These are phyloP conservation scores for Phytopythium chamaehyphon DNA, from an alignment of 352 stramenopile genomes.

Conservation along the genomic window DNA sequence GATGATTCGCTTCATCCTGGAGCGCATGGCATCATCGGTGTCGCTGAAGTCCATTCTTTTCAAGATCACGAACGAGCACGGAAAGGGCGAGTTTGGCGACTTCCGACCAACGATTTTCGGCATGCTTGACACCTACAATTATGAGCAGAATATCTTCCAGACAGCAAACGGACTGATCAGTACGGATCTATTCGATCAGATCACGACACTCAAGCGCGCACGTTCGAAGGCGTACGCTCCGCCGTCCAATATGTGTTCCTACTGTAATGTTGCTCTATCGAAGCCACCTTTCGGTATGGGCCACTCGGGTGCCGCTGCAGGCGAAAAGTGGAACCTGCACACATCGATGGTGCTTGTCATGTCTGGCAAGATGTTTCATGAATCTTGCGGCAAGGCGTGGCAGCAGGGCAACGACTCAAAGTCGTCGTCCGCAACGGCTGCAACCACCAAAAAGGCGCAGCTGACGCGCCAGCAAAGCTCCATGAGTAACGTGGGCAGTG, in stretches of 20 bases:
- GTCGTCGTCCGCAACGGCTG: conserved; percentile 22
- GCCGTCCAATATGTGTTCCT: conserved; percentile 69
- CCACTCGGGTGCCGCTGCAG: conserved; percentile 47
- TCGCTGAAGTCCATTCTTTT: conserved; percentile 92
- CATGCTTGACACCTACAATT: conserved; percentile 93
- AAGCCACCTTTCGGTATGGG: conserved; percentile 85
- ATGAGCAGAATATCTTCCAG: conserved; percentile 89
- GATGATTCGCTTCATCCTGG: conserved; percentile 91
- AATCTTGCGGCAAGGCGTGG: conserved; percentile 83
- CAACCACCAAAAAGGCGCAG: conserved; percentile 17
- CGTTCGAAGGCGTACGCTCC: conserved; percentile 68
- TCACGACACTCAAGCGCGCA: conserved; percentile 73
- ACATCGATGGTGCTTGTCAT: conserved; percentile 83
- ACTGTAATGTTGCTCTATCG: conserved; percentile 77
- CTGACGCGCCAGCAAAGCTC: conserved; percentile 40
- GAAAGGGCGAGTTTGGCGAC: conserved; percentile 90
- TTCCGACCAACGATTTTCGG: conserved; percentile 93
- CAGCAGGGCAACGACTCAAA: conserved; percentile 74
- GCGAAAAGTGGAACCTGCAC: conserved; percentile 82
- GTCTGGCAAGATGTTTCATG: conserved; percentile 77
- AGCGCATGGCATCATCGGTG: conserved; percentile 93
- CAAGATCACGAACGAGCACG: conserved; percentile 95
- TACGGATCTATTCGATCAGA: conserved; percentile 80
- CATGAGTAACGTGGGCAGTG: conserved; percentile 26
- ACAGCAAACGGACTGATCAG: conserved; percentile 82